Evolutionary conservation across 2,329 filamentous ascomycete species (phyloP).

Genomic region (Coniochaeta ligniaria): DNA sequence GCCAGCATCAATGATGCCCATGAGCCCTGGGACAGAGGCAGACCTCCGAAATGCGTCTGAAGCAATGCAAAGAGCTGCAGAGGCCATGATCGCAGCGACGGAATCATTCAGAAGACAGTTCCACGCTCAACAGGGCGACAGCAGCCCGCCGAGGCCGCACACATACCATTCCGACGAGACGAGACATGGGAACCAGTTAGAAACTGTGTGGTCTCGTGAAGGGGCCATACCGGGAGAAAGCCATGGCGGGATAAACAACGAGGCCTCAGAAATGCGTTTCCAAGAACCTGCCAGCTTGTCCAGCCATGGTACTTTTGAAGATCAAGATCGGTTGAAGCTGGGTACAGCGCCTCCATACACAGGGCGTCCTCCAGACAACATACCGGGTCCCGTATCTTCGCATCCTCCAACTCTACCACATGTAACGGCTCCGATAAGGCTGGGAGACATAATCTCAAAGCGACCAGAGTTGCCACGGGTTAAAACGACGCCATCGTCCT

Average conservation of each 20-base stretch:
- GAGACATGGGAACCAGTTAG: background rate
- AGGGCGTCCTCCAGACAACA: background rate
- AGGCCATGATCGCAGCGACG: slow-evolving; percentile 21
- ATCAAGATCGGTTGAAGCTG: background rate
- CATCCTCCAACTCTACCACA: background rate
- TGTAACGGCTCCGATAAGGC: background rate
- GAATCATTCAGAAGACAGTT: slow-evolving; percentile 19
- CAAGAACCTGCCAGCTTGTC: background rate
- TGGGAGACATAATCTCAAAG: background rate
- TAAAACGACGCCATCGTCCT: background rate
- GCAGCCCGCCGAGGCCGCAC: background rate
- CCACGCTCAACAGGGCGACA: slow-evolving; percentile 1
- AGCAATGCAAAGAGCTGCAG: slow-evolving; percentile 21
- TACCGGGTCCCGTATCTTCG: background rate
- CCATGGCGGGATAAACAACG: background rate
- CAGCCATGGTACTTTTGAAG: background rate
- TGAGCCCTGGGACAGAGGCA: slow-evolving; percentile 7
- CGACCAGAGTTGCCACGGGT: background rate
- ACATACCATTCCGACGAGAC: slow-evolving; percentile 11
- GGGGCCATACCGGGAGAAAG: background rate
- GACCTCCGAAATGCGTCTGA: slow-evolving; percentile 18
- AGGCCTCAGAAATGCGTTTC: background rate
- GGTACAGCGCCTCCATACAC: background rate
- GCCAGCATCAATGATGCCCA: slow-evolving; percentile 2
- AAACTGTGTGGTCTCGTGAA: background rate